These are phyloP conservation scores for Saxophila tyrrhenica DNA, from an alignment of 495 filamentous ascomycete species.

Conservation along the genomic window DNA sequence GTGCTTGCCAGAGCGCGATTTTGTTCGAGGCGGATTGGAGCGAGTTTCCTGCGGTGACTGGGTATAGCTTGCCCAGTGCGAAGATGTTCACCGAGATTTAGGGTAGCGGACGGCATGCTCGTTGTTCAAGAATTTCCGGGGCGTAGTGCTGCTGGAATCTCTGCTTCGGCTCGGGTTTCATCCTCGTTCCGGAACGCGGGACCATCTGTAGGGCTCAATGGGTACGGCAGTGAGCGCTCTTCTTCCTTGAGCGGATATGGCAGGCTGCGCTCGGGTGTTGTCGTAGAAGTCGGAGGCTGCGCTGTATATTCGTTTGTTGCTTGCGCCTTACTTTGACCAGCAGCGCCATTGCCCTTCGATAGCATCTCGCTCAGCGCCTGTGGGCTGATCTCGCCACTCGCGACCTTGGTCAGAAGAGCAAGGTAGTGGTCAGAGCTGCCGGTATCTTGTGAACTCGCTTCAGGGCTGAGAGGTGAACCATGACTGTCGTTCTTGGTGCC, in stretches of 20 bases:
- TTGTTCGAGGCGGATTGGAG: slow-evolving; percentile 30
- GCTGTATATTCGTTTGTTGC: background rate
- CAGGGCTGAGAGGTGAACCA: too few relatives aligned
- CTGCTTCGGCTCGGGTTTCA: background rate
- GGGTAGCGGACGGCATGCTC: too few relatives aligned
- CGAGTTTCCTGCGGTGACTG: slow-evolving; percentile 21
- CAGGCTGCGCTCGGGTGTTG: too few relatives aligned
- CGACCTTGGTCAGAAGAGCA: slow-evolving; percentile 2
- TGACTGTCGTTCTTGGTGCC: too few relatives aligned
- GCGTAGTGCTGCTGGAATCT: background rate
- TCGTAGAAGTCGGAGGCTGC: too few relatives aligned
- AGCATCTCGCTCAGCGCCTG: slow-evolving; percentile 4
- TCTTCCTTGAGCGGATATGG: background rate
- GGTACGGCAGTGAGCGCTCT: background rate
- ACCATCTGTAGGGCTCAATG: background rate
- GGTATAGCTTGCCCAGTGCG: slow-evolving; percentile 27
- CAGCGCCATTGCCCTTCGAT: too few relatives aligned
- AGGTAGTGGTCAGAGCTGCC: background rate
- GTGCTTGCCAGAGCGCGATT: slow-evolving; percentile 28
- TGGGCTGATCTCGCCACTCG: slow-evolving; percentile 6
- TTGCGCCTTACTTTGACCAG: background rate
- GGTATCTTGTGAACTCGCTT: too few relatives aligned
- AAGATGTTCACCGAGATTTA: slow-evolving; percentile 21
- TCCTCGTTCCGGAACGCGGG: background rate
- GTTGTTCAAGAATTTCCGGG: background rate